A percentile compares a stretch with the other conserved stretches of the same genome.
Conservation (phyloP, 306 rosid genomes). For the Fragaria iinumae region DNA sequence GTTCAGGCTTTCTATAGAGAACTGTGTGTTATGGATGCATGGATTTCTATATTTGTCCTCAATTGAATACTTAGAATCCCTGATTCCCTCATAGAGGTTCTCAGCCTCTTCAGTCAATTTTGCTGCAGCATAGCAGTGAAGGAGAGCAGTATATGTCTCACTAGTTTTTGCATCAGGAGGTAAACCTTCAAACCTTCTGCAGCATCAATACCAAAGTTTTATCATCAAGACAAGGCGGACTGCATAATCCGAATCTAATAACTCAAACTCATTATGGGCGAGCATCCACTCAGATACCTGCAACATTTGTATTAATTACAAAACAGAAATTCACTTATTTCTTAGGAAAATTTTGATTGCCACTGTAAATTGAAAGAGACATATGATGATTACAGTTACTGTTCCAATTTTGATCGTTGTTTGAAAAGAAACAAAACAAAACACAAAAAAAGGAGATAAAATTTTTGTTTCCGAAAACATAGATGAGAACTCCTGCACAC, state of each 20-base stretch:
- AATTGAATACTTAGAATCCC: too few species aligned
- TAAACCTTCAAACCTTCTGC: conserved; percentile 88
- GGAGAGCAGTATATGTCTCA: conserved; percentile 85
- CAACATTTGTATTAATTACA: conserved; percentile 31
- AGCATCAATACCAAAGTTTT: conserved; percentile 81
- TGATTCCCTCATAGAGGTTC: conserved; percentile 59
- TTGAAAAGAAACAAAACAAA: background rate
- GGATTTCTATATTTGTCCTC: too few species aligned
- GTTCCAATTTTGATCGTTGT: background rate
- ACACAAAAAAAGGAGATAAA: background rate
- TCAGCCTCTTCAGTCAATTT: conserved; percentile 81
- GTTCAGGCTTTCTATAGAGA: too few species aligned
- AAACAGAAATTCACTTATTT: background rate
- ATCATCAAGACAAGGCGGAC: conserved; percentile 81
- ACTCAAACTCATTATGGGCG: conserved; percentile 45
- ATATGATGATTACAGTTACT: background rate
- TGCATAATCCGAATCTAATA: conserved; percentile 75
- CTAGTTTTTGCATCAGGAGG: conserved; percentile 56
- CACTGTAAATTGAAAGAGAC: background rate
- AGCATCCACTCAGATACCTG: conserved; percentile 98
- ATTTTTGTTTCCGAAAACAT: background rate
- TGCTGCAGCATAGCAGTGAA: conserved; percentile 77
- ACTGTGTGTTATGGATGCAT: too few species aligned
- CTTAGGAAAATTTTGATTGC: background rate
- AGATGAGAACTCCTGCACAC: background rate